Base-by-base conservation (phyloP, 768 basidiomycete species). In the Udeniomyces megalosporus region DNA sequence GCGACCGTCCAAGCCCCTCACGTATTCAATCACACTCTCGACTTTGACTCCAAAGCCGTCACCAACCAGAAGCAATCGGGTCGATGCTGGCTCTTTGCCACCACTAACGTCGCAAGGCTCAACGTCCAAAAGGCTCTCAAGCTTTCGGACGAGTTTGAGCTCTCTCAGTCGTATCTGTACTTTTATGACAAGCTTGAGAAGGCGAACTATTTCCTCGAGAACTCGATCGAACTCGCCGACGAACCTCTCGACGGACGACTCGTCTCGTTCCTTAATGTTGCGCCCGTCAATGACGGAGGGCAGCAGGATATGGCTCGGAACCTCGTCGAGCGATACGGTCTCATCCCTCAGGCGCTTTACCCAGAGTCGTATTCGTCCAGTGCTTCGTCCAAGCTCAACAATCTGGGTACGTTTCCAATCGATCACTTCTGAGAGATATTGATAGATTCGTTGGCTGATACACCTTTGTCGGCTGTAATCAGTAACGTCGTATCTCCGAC, bases 101-200 rank as follows among this genome's bases (percentile, higher is more conserved):
- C 59, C 68, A 69, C 70, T 58, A 72, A 73, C 53, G 70, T 89
- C 28, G 77, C 90, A 63, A 79, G 91, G 47, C 86, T 87, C 74
- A 80, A 82, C 56, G 78, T 91, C 67, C 86, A 88, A 82, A 85
- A 85, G 78, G 82, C 82, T 69, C 79, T 90, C 66, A 86, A 85
- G 70, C 76, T 96, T 46, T 17, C 17, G 29, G 82, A 80, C 63
- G 87, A 93, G 46, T 93, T 96, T 75, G 83, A 97, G 75, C 81
- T 92, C 22, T 90, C 87, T 14, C 92, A 93, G 78, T 85, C 82
- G 2, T 93, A 93, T 73, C 78, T 60, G 3, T 60, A 50, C 32
- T 60, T 60, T 35, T 93, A 85, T 79, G 92, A 97, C 75, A 91
- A 92, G 74, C 81, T 96, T 54, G 89, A 92, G 78, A 95, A 78